Evolutionary conservation across 495 filamentous ascomycete species (phyloP).

Genomic region (Neurospora sp.): DNA sequence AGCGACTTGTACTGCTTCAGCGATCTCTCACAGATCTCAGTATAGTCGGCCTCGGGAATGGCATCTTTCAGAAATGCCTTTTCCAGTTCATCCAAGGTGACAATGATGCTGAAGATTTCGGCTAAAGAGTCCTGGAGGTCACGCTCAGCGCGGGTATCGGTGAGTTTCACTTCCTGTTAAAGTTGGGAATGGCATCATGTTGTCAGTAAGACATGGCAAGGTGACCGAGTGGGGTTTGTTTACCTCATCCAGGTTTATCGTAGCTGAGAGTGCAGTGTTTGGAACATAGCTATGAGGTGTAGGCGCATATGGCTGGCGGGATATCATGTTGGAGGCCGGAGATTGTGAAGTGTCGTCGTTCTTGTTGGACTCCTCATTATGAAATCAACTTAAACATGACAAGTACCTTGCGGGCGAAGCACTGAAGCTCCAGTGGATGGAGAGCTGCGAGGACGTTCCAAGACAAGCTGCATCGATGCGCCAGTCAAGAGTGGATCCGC

Average conservation of each 20-base stretch:
- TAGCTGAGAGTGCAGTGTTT: slow-evolving; percentile 65
- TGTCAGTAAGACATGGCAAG: neutral
- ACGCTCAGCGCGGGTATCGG: slow-evolving; percentile 72
- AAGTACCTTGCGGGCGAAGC: neutral
- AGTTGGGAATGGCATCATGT: neutral
- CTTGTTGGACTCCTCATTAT: neutral
- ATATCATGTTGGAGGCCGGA: slow-evolving; percentile 28
- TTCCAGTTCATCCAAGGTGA: slow-evolving; percentile 90
- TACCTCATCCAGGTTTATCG: slow-evolving; percentile 88
- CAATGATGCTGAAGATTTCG: slow-evolving; percentile 94
- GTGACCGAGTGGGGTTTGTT: slow-evolving; percentile 6
- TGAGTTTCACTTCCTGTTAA: slow-evolving; percentile 79
- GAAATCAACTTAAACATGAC: neutral
- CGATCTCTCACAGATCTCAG: slow-evolving; percentile 84
- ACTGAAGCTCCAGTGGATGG: neutral
- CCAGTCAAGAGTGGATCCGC: neutral
- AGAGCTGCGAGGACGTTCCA: neutral
- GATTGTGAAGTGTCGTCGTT: neutral
- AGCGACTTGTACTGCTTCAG: slow-evolving; percentile 97
- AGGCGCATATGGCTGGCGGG: slow-evolving; percentile 64
- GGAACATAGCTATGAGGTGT: slow-evolving; percentile 87
- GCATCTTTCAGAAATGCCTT: slow-evolving; percentile 96
- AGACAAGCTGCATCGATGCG: neutral
- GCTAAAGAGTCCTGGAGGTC: slow-evolving; percentile 94
- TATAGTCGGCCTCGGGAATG: slow-evolving; percentile 83